Evolutionary conservation across 2,329 filamentous ascomycete genomes (phyloP), one percentile per base, ranked within the genome.

Genomic region (Colletotrichum godetiae): DNA sequence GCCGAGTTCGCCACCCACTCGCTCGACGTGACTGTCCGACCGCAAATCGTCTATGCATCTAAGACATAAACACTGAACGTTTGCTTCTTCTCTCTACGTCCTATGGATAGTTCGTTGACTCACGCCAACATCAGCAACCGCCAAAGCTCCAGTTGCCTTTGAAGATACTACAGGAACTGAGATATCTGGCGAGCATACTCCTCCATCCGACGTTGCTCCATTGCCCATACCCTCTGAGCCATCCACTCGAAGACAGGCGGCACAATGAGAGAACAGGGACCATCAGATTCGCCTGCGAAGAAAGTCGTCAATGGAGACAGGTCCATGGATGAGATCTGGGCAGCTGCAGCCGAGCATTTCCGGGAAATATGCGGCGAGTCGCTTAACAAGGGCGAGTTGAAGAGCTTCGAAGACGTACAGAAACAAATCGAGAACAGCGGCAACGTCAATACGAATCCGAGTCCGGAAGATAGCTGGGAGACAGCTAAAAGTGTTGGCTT

Each of bases 181-280:
- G 42, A 19, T 49, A 49, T 11, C 19, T 49, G 19, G 19, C 19
- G 19, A 5, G 19, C 42, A 11, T 2, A 5, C 10, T 22, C 1
- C 42, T 49, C 10, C 19, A 3, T 10, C 1, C 8, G 2, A 2
- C 42, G 19, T 19, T 22, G 8, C 19, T 49, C 22, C 42, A 2
- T 11, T 11, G n/a, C 4, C 4, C 4, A 3, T 4, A 29, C 1
- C 19, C 3, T n/a, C 42, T 49, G 2, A 42, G 15, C 11, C 11
- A 0, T 49, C 3, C 2, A 6, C 10, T 49, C 4, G n/a, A 22
- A 22, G 8, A 5, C 0, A 4, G 6, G 42, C 8, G 42, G 6
- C 19, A 49, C 19, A 19, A 49, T 49, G 42, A 49, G 42, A 19
- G 42, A 49, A 2, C 42, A 49, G 1, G 42, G 11, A 2, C 7